Base-by-base conservation (phyloP, 345 rosid genomes). In the Pelargonium nanum region DNA sequence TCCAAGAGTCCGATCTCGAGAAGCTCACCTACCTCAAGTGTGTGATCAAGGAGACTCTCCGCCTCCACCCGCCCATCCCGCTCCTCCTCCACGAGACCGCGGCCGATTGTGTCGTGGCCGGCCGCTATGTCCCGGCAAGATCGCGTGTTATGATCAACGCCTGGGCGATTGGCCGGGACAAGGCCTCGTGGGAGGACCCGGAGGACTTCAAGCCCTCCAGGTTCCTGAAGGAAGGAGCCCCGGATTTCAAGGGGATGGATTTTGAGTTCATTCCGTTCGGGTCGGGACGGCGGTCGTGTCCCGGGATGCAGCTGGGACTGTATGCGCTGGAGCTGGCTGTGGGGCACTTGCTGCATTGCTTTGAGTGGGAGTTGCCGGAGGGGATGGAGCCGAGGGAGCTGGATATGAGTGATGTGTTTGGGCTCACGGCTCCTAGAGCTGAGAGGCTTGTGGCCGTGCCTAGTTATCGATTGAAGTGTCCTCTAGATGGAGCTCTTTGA, bases 61-160 rank as follows among this genome's bases (percentile, higher is more conserved):
- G 84, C 17, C 75, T 80, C 61, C 81, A 80, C 73, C 84, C 84
- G 2, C 84, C 84, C 53, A 80, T 76, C 68, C 81, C 78, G 6
- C 74, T 74, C 30, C 71, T 77, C 65, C 71, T 74, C 60, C 81
- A 77, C 54, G 81, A 77, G 63, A 65, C 81, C 13, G 55, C 74
- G 4, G 76, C 68, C 66, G 76, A 77, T 0, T 21, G 64, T 1
- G 60, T 25, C 22, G 59, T 77, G 26, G 12, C 64, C 10, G 74
- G 81, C n/a, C 74, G 74, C 62, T 51, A 21, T 26, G 44, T 77
- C 56, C 81, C 81, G 12, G 73, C 68, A 0, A 63, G 34, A 51
- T 62, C 78, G 5, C 66, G 74, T 1, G 69, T 77, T 59, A 65
- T 74, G 76, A 63, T 77, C 70, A 77, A 77, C 21, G 81, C 70